Conservation (phyloP, 306 rosid species). For the Malus sylvestris region DNA sequence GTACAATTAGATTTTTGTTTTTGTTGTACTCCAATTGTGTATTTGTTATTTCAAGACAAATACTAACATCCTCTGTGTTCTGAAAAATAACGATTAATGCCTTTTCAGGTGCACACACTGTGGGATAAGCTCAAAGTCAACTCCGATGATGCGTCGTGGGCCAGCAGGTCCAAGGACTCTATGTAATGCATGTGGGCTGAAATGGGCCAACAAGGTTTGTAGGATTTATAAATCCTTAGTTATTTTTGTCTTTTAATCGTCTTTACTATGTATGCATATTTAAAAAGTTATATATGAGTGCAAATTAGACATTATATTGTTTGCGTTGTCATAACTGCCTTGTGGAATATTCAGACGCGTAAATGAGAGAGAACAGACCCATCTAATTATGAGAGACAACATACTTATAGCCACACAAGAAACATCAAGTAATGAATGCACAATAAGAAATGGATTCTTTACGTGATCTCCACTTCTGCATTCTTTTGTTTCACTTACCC, state of each 20-base stretch:
- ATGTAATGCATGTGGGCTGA: constrained; percentile 54
- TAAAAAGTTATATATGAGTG: neutral
- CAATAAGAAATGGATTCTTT: neutral
- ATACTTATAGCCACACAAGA: neutral
- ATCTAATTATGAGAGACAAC: neutral
- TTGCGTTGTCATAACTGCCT: neutral
- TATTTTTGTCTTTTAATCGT: neutral
- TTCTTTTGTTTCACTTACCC: neutral
- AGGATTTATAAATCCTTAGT: neutral
- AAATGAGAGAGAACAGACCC: neutral
- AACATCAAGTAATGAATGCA: neutral
- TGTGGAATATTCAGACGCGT: neutral
- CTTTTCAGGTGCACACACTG: constrained; percentile 41
- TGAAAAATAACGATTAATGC: neutral
- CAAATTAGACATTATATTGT: neutral
- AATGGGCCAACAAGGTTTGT: constrained; percentile 56
- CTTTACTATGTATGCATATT: neutral
- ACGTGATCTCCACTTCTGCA: neutral
- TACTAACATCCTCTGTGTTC: neutral
- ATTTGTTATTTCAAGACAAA: neutral
- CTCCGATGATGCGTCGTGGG: constrained; percentile 62
- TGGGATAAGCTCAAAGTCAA: constrained; percentile 45
- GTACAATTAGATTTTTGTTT: neutral
- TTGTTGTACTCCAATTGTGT: neutral
- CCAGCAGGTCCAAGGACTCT: constrained; percentile 49